These are phyloP conservation scores for Mycena epipterygia DNA, from an alignment of 768 basidiomycete species.

Conservation along the genomic window DNA sequence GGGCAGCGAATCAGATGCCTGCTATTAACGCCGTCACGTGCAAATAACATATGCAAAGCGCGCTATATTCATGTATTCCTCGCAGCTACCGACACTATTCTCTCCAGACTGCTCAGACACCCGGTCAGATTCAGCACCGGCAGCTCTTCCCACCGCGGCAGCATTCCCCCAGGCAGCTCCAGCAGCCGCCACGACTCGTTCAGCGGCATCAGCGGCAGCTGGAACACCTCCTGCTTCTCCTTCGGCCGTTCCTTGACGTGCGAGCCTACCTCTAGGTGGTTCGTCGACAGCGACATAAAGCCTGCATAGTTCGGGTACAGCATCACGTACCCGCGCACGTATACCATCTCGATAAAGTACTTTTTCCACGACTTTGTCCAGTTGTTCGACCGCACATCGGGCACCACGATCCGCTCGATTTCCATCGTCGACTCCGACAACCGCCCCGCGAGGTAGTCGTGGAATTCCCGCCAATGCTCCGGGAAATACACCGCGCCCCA, in stretches of 20 bases:
- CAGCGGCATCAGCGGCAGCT: conserved; percentile 76
- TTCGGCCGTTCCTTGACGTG: conserved; percentile 76
- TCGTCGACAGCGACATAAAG: conserved; percentile 87
- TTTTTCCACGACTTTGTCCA: conserved; percentile 92
- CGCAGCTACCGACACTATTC: no score
- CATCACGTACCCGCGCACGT: conserved; percentile 88
- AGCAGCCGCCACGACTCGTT: conserved; percentile 57
- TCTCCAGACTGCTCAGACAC: not conserved
- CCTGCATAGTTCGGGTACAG: conserved; percentile 87
- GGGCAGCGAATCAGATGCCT: not conserved
- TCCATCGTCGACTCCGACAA: conserved; percentile 65
- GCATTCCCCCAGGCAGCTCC: conserved; percentile 66
- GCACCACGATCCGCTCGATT: conserved; percentile 68
- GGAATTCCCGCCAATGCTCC: conserved; percentile 90
- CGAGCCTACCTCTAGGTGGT: conserved; percentile 87
- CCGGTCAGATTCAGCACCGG: conserved; percentile 83
- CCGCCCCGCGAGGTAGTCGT: conserved; percentile 79
- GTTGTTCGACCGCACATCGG: conserved; percentile 80
- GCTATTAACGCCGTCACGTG: conserved; percentile 8
- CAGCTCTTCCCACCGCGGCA: conserved; percentile 68
- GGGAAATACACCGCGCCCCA: conserved; percentile 96
- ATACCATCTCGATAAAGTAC: conserved; percentile 89
- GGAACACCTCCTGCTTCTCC: conserved; percentile 75
- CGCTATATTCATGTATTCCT: no score
- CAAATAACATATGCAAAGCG: not conserved